phyloP scores from a whole-genome alignment of 1,139 yeast genomes.

The Blastobotrys capitulatus region DNA sequence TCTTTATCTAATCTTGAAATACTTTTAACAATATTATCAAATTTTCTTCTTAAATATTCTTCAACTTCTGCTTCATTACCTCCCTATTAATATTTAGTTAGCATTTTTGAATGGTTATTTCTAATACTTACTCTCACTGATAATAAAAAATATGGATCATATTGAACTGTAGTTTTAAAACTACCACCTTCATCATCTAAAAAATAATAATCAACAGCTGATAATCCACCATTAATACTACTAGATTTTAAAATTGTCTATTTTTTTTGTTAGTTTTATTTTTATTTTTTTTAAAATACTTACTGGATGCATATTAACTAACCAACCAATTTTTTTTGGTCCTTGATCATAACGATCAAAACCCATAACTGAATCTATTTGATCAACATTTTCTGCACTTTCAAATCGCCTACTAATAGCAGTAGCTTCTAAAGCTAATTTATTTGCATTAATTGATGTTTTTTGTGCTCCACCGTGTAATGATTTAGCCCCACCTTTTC shows the following conservation, averaged over 20 bases:
- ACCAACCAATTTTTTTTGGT: constrained; percentile 76
- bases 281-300: background rate
- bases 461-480: background rate
- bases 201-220: constrained; percentile 93
- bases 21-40: constrained; percentile 59
- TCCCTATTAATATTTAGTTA: constrained; percentile 10
- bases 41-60: constrained; percentile 64
- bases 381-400: constrained; percentile 23
- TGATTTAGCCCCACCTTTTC: background rate
- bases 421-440: constrained; percentile 31
- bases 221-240: constrained; percentile 54
- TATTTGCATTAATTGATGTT: constrained; percentile 15
- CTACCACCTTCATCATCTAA: constrained; percentile 97
- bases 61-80: constrained; percentile 70
- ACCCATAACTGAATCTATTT: constrained; percentile 72
- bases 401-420: constrained; percentile 24
- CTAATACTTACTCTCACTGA: constrained; percentile 43
- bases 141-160: constrained; percentile 85
- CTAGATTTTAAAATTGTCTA: constrained; percentile 52
- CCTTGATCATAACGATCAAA: constrained; percentile 73
- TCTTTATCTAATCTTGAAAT: constrained; percentile 59
- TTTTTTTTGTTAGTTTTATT: background rate
- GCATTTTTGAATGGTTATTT: background rate
- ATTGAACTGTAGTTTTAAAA: constrained; percentile 77
- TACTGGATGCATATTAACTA: constrained; percentile 61